phyloP scores from a whole-genome alignment of 2,329 filamentous ascomycete genomes.

The Verticillium alfalfae region DNA sequence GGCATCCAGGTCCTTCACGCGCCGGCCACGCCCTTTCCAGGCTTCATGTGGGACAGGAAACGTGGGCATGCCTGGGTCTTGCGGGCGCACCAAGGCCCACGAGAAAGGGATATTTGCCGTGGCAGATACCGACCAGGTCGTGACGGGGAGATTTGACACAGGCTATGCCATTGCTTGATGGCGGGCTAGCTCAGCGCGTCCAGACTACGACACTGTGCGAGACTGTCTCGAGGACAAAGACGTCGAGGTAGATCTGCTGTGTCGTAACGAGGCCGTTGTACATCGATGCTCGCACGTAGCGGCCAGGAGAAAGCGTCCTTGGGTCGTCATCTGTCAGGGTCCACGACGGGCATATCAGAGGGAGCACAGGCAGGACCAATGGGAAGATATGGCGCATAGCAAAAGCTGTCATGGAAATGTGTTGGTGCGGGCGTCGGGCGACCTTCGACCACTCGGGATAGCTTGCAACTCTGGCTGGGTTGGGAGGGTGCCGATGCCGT shows the following conservation, averaged over 20 bases:
- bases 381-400: background rate
- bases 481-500: background rate
- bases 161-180: background rate
- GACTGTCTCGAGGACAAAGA: background rate
- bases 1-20: background rate
- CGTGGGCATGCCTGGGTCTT: background rate
- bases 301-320: background rate
- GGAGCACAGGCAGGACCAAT: background rate
- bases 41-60: background rate
- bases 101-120: background rate
- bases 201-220: background rate
- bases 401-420: background rate
- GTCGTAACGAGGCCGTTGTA: background rate
- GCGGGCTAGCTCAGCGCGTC: background rate
- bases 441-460: background rate
- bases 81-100: background rate
- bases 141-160: background rate
- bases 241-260: background rate
- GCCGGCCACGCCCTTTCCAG: background rate
- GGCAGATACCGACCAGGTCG: background rate
- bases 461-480: background rate
- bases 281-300: background rate
- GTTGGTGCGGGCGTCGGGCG: background rate
- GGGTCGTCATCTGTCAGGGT: background rate
- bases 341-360: background rate